A percentile compares a stretch with the other conserved stretches of the same genome.
Conservation (phyloP, 2,329 filamentous ascomycete genomes). For the Alternaria infectoria region DNA sequence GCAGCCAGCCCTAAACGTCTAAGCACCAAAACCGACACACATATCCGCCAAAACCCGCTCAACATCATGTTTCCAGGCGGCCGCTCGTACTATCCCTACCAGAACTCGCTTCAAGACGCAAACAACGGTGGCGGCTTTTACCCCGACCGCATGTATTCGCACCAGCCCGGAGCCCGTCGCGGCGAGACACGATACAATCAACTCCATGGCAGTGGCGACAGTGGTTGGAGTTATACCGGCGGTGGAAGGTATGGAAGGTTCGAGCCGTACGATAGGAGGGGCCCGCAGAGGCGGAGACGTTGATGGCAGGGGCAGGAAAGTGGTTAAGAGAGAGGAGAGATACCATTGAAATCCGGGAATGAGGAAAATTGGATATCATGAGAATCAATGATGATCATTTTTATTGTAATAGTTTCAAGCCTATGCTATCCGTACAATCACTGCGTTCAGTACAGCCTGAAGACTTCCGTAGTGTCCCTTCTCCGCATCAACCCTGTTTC, state of each 20-base stretch:
- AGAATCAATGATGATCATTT: neutral
- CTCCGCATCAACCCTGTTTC: neutral
- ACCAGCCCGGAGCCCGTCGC: neutral
- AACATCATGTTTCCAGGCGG: slow-evolving; percentile 2
- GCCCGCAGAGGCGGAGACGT: neutral
- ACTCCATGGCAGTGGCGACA: neutral
- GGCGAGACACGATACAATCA: slow-evolving; percentile 1
- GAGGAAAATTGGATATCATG: neutral
- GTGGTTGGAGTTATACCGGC: slow-evolving; percentile 5
- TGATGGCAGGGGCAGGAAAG: neutral
- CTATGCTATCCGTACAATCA: neutral
- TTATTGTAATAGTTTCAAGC: neutral
- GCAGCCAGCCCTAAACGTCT: neutral
- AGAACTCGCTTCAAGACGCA: neutral
- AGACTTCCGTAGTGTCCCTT: neutral
- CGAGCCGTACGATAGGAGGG: slow-evolving; percentile 4
- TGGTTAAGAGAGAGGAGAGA: neutral
- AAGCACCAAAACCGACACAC: neutral
- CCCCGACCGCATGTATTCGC: slow-evolving; percentile 9
- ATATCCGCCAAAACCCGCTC: neutral
- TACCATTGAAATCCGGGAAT: neutral
- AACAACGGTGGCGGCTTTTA: neutral
- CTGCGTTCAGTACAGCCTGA: neutral
- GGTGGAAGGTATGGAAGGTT: slow-evolving; percentile 2
- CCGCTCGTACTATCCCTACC: neutral